Conservation (phyloP, 2,329 filamentous ascomycete species). For the Venturia asperata region DNA sequence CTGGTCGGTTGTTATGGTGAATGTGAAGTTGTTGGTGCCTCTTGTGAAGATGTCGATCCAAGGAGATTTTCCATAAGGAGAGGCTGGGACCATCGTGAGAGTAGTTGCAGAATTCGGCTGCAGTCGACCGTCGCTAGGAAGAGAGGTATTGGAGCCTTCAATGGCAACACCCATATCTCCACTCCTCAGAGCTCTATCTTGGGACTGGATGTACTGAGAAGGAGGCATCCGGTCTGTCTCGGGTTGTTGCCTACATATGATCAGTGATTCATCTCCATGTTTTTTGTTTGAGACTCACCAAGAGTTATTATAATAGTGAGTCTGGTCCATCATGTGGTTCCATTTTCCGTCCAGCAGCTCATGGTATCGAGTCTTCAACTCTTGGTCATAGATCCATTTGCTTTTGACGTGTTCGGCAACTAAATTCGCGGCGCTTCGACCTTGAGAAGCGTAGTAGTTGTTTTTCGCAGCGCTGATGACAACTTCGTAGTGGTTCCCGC, state of each 20-base stretch:
- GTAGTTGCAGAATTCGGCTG: slow-evolving; percentile 48
- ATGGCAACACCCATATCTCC: slow-evolving; percentile 58
- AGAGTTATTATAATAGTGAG: slow-evolving; percentile 36
- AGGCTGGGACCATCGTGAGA: slow-evolving; percentile 50
- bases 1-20: slow-evolving; percentile 41
- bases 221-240: slow-evolving; percentile 62
- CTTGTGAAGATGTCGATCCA: slow-evolving; percentile 53
- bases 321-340: slow-evolving; percentile 36
- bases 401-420: slow-evolving; percentile 25
- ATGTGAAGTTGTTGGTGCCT: slow-evolving; percentile 48
- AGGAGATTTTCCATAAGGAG: slow-evolving; percentile 47
- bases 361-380: slow-evolving; percentile 26
- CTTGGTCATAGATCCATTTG: slow-evolving; percentile 24
- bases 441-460: slow-evolving; percentile 25
- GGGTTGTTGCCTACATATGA: slow-evolving; percentile 57
- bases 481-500: slow-evolving; percentile 18
- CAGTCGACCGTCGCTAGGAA: slow-evolving; percentile 60
- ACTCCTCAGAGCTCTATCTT: slow-evolving; percentile 51
- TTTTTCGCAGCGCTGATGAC: slow-evolving; percentile 34
- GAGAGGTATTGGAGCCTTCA: slow-evolving; percentile 58
- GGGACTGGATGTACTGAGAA: slow-evolving; percentile 52
- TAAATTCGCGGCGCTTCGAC: slow-evolving; percentile 26
- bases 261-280: neutral
- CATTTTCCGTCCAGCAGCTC: slow-evolving; percentile 30
- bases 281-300: slow-evolving; percentile 26